These are phyloP conservation scores for Ascoidea asiatica DNA, from an alignment of 805 yeast genomes.

Conservation along the genomic window DNA sequence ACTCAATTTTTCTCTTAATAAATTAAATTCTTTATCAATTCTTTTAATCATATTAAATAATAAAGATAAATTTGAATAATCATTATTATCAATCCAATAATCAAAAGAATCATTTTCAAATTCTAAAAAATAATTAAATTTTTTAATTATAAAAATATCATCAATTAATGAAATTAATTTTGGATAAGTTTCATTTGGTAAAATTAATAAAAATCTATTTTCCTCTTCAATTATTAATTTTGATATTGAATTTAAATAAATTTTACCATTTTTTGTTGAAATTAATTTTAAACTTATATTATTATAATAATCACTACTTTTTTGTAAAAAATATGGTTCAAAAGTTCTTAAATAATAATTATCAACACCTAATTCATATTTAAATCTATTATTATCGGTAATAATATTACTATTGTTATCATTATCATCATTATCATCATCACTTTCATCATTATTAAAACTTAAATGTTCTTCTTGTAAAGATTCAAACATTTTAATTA, in stretches of 20 bases:
- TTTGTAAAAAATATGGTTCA: conserved; percentile 48
- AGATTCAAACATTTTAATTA: conserved; percentile 60
- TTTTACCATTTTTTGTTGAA: conserved; percentile 31
- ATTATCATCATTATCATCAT: conserved; percentile 4
- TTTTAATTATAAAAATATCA: conserved; percentile 40
- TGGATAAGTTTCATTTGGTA: conserved; percentile 40
- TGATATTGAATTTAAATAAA: conserved; percentile 37
- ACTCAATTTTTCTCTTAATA: conserved; percentile 33
- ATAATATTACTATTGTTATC: conserved; percentile 9
- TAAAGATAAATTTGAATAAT: conserved; percentile 27
- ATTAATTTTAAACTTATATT: conserved; percentile 30
- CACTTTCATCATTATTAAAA: no score
- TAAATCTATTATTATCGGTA: conserved; percentile 6
- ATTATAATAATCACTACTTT: conserved; percentile 43
- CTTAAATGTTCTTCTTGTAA: conserved; percentile 27
- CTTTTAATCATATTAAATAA: conserved; percentile 36
- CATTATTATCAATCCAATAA: conserved; percentile 38
- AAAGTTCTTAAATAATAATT: conserved; percentile 50
- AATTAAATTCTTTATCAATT: conserved; percentile 37
- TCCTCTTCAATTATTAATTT: conserved; percentile 52
- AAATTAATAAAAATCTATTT: conserved; percentile 34
- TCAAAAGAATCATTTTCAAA: conserved; percentile 42
- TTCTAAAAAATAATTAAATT: conserved; percentile 40
- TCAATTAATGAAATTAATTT: conserved; percentile 44
- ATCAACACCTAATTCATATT: conserved; percentile 14